Percentiles rank a stretch among this genome's conserved stretches.
phyloP scores from a whole-genome alignment of 306 rosid genomes.

The Casuarina glauca region DNA sequence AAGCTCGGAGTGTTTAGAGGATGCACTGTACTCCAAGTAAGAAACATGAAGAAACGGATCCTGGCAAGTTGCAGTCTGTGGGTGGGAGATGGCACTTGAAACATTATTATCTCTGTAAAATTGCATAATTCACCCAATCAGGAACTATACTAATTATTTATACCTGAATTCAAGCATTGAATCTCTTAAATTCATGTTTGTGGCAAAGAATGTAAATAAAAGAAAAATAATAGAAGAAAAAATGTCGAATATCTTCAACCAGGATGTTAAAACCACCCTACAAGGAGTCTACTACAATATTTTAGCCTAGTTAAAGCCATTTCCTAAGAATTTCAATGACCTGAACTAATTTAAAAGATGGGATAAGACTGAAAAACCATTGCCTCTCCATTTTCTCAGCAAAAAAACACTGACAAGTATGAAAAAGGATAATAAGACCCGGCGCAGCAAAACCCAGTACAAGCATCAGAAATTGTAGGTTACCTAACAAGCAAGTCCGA shows the following conservation, averaged over 20 bases:
- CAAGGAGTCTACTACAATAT: not conserved
- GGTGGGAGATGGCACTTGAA: constrained; percentile 14
- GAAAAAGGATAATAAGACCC: not conserved
- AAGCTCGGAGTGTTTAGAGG: constrained; percentile 21
- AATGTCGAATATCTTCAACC: not conserved
- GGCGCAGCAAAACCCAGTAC: not conserved
- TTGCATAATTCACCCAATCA: constrained; percentile 18
- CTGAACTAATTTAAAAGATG: not conserved
- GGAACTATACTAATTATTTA: not conserved
- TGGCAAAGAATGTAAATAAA: not conserved
- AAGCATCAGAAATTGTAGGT: not conserved
- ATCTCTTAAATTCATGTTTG: not conserved
- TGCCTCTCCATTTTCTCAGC: not conserved
- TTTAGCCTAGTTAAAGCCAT: not conserved
- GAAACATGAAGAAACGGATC: constrained; percentile 31
- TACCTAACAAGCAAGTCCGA: constrained; percentile 39
- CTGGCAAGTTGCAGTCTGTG: constrained; percentile 20
- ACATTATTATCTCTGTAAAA: constrained; percentile 37
- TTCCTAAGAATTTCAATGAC: not conserved
- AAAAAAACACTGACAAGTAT: not conserved
- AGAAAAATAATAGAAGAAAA: not conserved
- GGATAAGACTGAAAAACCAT: not conserved
- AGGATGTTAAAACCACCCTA: not conserved
- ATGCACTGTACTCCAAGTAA: constrained; percentile 28
- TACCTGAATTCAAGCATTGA: not conserved